These are phyloP conservation scores for Brassica hybrid DNA, from an alignment of 441 rosid species.

Conservation along the genomic window DNA sequence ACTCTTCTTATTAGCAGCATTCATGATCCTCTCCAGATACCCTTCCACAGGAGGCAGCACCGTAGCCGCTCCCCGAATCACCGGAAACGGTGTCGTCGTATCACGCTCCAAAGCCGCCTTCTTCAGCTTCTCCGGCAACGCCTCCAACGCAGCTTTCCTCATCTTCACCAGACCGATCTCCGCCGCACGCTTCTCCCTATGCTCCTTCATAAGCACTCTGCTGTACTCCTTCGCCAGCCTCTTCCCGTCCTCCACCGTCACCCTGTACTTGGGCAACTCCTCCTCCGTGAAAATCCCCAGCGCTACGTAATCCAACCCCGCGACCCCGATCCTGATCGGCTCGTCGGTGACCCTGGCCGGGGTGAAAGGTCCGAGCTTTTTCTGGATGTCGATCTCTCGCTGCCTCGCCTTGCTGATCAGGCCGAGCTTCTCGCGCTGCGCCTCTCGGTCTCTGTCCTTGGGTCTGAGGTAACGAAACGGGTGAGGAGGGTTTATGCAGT, in stretches of 20 bases:
- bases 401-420: conserved; percentile 64
- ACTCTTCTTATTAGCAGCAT: conserved; percentile 64
- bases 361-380: conserved; percentile 55
- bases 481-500: conserved; percentile 74
- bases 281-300: conserved; percentile 76
- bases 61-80: conserved; percentile 66
- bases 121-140: conserved; percentile 73
- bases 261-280: conserved; percentile 72
- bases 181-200: conserved; percentile 73
- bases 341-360: conserved; percentile 55
- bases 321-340: conserved; percentile 72
- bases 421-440: conserved; percentile 73
- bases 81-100: conserved; percentile 70
- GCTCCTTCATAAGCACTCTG: conserved; percentile 79
- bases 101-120: conserved; percentile 74
- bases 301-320: conserved; percentile 68
- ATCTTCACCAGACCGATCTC: conserved; percentile 54
- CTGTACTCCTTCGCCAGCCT: conserved; percentile 84
- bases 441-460: conserved; percentile 64
- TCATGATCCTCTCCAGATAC: conserved; percentile 71
- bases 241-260: conserved; percentile 85
- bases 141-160: conserved; percentile 78
- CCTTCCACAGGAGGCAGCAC: conserved; percentile 88
- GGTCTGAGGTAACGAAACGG: conserved; percentile 69
- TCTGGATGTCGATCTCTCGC: conserved; percentile 67